Conservation (phyloP, 345 rosid genomes). For the Syzygium jambos region DNA sequence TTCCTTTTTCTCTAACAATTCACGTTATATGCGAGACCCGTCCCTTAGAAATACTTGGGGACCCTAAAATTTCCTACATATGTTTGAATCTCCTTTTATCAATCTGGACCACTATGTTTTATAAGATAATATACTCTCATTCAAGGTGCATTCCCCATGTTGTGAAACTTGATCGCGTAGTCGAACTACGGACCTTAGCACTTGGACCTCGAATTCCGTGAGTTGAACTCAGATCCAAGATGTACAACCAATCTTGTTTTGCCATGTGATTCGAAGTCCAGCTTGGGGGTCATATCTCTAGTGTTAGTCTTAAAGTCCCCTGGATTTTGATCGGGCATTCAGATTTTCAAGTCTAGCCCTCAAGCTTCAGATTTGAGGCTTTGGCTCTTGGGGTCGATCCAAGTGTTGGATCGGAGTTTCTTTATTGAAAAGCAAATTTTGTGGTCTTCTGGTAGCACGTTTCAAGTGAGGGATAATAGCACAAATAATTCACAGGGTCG, state of each 20-base stretch:
- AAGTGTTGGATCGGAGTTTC: not conserved
- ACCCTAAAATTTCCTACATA: not conserved
- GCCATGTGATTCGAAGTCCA: not conserved
- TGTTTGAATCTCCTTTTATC: not conserved
- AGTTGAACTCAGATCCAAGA: not conserved
- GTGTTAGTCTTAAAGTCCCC: not conserved
- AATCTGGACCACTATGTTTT: not conserved
- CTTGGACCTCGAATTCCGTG: not conserved
- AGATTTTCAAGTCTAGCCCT: not conserved
- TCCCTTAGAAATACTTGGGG: not conserved
- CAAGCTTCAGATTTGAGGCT: not conserved
- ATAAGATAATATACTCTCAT: not conserved
- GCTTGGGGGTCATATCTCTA: not conserved
- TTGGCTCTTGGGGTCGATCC: not conserved
- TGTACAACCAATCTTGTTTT: not conserved
- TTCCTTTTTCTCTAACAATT: not conserved
- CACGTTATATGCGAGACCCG: not conserved
- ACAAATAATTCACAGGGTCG: not conserved
- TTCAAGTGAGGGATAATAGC: not conserved
- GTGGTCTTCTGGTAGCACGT: rapidly evolving
- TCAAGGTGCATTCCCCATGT: not conserved
- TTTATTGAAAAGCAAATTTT: not conserved
- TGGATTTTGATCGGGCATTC: not conserved
- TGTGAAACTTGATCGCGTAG: not conserved
- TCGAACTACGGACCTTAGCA: not conserved